phyloP scores from a whole-genome alignment of 2,329 filamentous ascomycete species.

The Penicillium expansum region DNA sequence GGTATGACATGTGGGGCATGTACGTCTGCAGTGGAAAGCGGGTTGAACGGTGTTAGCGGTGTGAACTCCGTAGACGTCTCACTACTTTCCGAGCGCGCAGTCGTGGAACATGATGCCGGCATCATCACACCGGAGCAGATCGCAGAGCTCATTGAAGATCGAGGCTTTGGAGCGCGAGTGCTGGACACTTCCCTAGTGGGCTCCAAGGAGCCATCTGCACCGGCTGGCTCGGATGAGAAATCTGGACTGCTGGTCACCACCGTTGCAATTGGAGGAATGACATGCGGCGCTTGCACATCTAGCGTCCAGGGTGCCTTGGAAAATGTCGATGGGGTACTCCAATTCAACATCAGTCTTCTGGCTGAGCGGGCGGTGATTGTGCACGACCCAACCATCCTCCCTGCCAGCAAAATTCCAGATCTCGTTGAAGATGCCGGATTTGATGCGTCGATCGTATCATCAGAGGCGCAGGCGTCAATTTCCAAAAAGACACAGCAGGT shows the following conservation, averaged over 20 bases:
- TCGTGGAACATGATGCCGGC: conserved; percentile 72
- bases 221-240: conserved; percentile 34
- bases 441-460: conserved; percentile 78
- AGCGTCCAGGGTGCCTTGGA: conserved; percentile 82
- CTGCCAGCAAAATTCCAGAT: conserved; percentile 71
- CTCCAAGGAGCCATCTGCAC: conserved; percentile 30
- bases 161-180: conserved; percentile 77
- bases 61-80: conserved; percentile 78
- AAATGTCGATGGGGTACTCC: conserved; percentile 70
- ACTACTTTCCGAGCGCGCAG: conserved; percentile 77
- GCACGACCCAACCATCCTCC: conserved; percentile 70
- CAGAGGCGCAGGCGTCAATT: conserved; percentile 59
- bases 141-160: conserved; percentile 60
- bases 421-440: conserved; percentile 90
- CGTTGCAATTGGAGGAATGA: conserved; percentile 92
- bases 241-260: conserved; percentile 65
- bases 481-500: conserved; percentile 59
- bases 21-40: conserved; percentile 79
- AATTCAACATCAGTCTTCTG: conserved; percentile 92
- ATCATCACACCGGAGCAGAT: conserved; percentile 54
- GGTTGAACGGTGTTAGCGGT: conserved; percentile 71
- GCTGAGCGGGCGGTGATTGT: conserved; percentile 88
- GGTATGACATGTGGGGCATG: conserved; percentile 93
- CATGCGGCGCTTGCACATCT: conserved; percentile 92
- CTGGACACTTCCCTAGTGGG: conserved; percentile 62